These are phyloP conservation scores for Stentor roeselii DNA, from an alignment of 73 alveolate species.

Conservation along the genomic window DNA sequence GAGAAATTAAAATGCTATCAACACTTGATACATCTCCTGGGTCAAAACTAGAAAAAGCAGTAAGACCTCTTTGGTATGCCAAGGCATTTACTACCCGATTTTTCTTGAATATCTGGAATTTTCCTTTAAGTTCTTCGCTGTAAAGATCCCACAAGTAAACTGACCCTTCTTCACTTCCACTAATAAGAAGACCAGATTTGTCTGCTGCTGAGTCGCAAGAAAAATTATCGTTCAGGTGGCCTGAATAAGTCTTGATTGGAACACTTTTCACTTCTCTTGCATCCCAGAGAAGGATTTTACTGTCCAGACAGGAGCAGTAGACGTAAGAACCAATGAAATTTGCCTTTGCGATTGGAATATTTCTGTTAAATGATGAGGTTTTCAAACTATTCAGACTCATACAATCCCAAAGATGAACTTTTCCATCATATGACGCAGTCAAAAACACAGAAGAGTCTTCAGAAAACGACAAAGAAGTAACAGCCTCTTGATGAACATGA, in stretches of 20 bases:
- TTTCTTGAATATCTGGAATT: background rate
- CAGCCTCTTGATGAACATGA: background rate
- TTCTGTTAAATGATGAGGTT: background rate
- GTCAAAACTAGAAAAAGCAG: too few species aligned
- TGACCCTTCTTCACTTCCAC: constrained; percentile 17
- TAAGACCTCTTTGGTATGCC: too few species aligned
- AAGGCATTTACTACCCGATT: too few species aligned
- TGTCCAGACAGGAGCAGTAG: background rate
- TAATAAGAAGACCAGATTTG: background rate
- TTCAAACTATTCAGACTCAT: constrained; percentile 21
- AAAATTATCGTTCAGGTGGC: background rate
- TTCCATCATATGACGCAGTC: constrained; percentile 27
- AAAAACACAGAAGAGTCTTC: constrained; percentile 18
- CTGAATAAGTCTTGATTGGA: background rate
- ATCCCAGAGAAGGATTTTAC: constrained; percentile 3
- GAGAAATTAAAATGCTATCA: too few species aligned
- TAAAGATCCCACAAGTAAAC: constrained; percentile 1
- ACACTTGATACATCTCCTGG: too few species aligned
- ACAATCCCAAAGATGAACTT: constrained; percentile 24
- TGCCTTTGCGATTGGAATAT: constrained; percentile 1
- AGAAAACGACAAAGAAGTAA: constrained; percentile 26
- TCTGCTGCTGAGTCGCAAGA: background rate
- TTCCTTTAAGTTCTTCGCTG: background rate
- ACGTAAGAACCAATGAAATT: background rate
- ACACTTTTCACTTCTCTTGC: constrained; percentile 9